Conservation (phyloP, 164 flowering plant genomes). For the Annona squamosa region DNA sequence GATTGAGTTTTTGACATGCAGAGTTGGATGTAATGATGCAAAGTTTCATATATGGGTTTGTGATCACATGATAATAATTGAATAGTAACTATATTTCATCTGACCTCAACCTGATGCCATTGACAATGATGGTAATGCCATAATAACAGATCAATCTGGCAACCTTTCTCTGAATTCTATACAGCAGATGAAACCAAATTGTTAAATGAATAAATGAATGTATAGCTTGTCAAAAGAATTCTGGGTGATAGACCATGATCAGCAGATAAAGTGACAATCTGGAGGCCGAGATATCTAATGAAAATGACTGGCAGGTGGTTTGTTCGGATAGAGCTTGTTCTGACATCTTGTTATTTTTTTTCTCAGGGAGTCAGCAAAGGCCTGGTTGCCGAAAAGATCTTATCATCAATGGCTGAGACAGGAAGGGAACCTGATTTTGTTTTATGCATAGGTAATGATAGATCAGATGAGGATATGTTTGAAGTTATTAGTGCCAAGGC, state of each 20-base stretch:
- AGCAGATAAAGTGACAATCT: not conserved
- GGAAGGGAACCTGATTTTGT: constrained; percentile 37
- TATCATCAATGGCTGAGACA: constrained; percentile 30
- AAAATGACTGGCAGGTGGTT: not conserved
- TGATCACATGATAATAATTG: too few species aligned
- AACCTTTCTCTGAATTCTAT: too few species aligned
- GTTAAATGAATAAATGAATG: too few species aligned
- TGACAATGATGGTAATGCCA: too few species aligned
- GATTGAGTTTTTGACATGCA: too few species aligned
- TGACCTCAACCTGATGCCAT: too few species aligned
- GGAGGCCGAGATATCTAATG: not conserved
- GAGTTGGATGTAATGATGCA: too few species aligned
- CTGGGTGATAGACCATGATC: not conserved
- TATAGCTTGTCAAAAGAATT: too few species aligned
- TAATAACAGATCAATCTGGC: too few species aligned
- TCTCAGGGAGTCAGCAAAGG: constrained; percentile 48
- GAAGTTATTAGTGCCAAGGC: constrained; percentile 32
- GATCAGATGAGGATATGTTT: constrained; percentile 62
- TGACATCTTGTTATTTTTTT: not conserved
- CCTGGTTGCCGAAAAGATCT: constrained; percentile 37
- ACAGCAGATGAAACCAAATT: too few species aligned
- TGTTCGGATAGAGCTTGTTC: not conserved
- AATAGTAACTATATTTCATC: too few species aligned
- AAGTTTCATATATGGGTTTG: too few species aligned
- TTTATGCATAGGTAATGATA: constrained; percentile 50